These are phyloP conservation scores for Xylaria curta DNA, from an alignment of 495 filamentous ascomycete genomes.

Conservation along the genomic window DNA sequence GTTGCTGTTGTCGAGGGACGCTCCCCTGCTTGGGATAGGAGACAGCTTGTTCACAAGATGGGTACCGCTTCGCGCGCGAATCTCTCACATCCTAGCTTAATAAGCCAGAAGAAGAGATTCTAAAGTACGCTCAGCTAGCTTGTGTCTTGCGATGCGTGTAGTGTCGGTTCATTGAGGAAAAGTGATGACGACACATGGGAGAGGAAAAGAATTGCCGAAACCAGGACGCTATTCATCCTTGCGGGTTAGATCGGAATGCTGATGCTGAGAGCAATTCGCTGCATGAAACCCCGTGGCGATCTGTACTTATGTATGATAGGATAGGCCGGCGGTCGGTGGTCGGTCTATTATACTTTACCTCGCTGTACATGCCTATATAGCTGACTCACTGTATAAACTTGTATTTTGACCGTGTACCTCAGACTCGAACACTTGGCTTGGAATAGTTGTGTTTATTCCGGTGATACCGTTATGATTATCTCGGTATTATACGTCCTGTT, in stretches of 20 bases:
- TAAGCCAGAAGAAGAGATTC: constrained; percentile 27
- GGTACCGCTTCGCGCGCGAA: constrained; percentile 77
- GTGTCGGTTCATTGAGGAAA: background rate
- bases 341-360: background rate
- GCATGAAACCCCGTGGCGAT: background rate
- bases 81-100: constrained; percentile 47
- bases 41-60: constrained; percentile 73
- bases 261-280: background rate
- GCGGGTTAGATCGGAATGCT: background rate
- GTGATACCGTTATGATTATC: background rate
- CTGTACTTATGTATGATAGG: constrained; percentile 19
- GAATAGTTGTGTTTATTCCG: background rate
- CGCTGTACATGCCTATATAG: background rate
- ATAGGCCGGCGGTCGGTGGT: background rate
- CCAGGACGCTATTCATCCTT: background rate
- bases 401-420: constrained; percentile 15
- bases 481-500: too few relatives aligned
- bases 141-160: background rate
- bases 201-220: background rate
- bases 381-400: constrained; percentile 22
- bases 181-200: background rate
- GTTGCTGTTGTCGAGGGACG: constrained; percentile 85
- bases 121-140: background rate
- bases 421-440: background rate
- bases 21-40: constrained; percentile 81